These are phyloP conservation scores for Sporothrix humicola DNA, from an alignment of 2,329 filamentous ascomycete species.

Conservation along the genomic window DNA sequence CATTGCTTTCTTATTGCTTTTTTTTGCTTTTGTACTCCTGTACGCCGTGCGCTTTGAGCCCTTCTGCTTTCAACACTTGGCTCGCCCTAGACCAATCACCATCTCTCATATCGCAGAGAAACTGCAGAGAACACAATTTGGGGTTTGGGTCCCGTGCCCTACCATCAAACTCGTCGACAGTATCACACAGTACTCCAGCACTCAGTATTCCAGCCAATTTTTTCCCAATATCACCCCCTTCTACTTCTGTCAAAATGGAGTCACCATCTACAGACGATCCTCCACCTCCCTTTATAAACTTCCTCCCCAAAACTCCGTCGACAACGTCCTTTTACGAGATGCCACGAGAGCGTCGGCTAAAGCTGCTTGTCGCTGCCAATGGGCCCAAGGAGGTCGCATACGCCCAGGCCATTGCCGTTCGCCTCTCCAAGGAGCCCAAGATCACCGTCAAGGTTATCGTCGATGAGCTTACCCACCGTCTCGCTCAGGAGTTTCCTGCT, in stretches of 20 bases:
- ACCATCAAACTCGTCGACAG: neutral
- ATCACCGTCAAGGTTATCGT: constrained; percentile 67
- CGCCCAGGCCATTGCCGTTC: constrained; percentile 68
- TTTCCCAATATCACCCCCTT: too few species aligned
- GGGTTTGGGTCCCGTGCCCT: neutral
- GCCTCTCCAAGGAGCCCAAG: constrained; percentile 68
- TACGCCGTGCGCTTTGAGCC: constrained; percentile 9
- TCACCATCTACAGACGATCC: constrained; percentile 35
- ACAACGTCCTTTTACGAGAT: constrained; percentile 38
- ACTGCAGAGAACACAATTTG: neutral
- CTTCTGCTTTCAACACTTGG: neutral
- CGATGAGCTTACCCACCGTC: constrained; percentile 67
- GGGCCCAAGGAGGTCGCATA: constrained; percentile 69
- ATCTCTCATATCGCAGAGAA: neutral
- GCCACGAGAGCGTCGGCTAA: constrained; percentile 51
- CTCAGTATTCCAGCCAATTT: neutral
- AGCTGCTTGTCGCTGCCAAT: constrained; percentile 69
- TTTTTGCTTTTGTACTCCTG: neutral
- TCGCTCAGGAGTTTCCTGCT: constrained; percentile 67
- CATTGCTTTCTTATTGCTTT: neutral
- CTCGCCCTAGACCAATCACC: constrained; percentile 10
- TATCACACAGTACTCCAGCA: neutral
- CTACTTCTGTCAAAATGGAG: constrained; percentile 30
- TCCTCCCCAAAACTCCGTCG: constrained; percentile 37
- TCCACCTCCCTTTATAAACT: constrained; percentile 36